These are phyloP conservation scores for Pythium pyrilobum DNA, from an alignment of 352 stramenopile species.

Conservation along the genomic window DNA sequence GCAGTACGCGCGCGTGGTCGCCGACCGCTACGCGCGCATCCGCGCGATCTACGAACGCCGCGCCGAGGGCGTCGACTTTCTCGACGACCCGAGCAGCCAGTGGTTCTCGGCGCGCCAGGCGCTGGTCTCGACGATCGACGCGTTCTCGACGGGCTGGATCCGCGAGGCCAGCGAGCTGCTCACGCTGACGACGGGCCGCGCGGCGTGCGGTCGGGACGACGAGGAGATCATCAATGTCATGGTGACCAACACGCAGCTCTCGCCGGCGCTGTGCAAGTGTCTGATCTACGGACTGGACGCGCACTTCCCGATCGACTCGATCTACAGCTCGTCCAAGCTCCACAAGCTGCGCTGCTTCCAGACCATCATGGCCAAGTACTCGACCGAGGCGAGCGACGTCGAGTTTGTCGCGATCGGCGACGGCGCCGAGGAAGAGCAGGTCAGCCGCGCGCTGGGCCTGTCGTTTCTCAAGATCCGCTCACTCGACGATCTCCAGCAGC, in stretches of 20 bases:
- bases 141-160: conserved; percentile 66
- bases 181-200: conserved; percentile 30
- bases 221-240: conserved; percentile 70
- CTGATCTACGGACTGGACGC: conserved; percentile 75
- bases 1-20: background rate
- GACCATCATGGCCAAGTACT: conserved; percentile 58
- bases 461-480: conserved; percentile 71
- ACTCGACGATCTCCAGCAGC: conserved; percentile 51
- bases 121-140: conserved; percentile 67
- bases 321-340: conserved; percentile 76
- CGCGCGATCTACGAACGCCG: conserved; percentile 74
- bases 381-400: conserved; percentile 15
- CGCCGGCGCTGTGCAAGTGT: conserved; percentile 78
- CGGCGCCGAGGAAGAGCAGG: conserved; percentile 71
- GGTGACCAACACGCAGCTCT: conserved; percentile 79
- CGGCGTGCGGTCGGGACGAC: background rate
- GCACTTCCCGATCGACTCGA: conserved; percentile 67
- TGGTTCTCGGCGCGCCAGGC: conserved; percentile 66
- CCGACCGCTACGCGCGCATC: conserved; percentile 57
- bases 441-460: conserved; percentile 59
- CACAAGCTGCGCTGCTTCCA: conserved; percentile 79
- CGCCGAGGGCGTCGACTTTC: conserved; percentile 44
- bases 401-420: conserved; percentile 78
- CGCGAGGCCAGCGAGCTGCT: conserved; percentile 55
- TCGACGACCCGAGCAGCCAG: conserved; percentile 54